phyloP scores from a whole-genome alignment of 768 basidiomycete genomes.

The Lyophyllum shimeji region DNA sequence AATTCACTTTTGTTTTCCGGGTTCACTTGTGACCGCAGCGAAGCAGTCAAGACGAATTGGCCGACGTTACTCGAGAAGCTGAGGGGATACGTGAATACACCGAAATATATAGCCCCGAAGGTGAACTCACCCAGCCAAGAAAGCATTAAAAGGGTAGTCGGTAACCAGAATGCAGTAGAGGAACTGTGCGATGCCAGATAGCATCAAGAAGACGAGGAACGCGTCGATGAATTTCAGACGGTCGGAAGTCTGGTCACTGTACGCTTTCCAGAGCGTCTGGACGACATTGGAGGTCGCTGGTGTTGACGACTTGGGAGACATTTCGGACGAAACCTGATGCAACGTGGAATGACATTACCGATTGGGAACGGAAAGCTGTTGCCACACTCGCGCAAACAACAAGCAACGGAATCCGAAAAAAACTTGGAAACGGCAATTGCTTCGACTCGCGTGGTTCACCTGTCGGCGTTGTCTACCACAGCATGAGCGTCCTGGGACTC shows the following conservation, averaged over 20 bases:
- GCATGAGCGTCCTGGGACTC: conserved; percentile 29
- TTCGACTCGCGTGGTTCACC: conserved; percentile 5
- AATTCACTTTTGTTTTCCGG: conserved; percentile 80
- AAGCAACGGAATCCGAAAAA: conserved; percentile 6
- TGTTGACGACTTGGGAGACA: conserved; percentile 35
- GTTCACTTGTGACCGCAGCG: conserved; percentile 89
- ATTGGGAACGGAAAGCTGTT: conserved; percentile 23
- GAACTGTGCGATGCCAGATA: conserved; percentile 90
- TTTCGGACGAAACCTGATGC: conserved; percentile 18
- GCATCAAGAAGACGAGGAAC: conserved; percentile 89
- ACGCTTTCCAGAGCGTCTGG: conserved; percentile 70
- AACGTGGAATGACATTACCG: conserved; percentile 32
- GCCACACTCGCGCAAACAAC: conserved; percentile 32
- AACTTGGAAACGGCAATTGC: conserved; percentile 9
- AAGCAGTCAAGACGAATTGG: conserved; percentile 94
- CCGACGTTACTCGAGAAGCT: conserved; percentile 94
- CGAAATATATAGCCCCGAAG: background rate
- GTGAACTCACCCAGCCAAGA: conserved; percentile 82
- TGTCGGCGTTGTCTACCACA: conserved; percentile 5
- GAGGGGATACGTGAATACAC: background rate
- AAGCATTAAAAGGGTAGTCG: conserved; percentile 96
- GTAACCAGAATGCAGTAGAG: conserved; percentile 89
- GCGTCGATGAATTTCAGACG: conserved; percentile 93
- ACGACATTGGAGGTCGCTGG: conserved; percentile 40
- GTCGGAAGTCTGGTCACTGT: conserved; percentile 72